Evolutionary conservation across 73 alveolate species (phyloP).

Genomic region (Tetrahymena elliotti): DNA sequence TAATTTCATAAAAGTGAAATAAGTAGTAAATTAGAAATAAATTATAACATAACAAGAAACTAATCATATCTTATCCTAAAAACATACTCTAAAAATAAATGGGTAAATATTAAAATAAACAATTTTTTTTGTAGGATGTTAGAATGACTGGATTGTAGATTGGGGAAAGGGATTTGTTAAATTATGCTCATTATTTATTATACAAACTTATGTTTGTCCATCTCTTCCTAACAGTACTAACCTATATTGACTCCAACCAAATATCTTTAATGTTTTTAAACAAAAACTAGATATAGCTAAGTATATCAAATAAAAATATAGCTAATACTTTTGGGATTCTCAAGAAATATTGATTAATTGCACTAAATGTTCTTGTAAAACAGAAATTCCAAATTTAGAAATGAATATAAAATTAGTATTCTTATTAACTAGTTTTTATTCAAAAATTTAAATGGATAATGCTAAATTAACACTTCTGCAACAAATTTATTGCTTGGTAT

Average conservation of each 20-base stretch:
- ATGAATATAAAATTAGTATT: no score
- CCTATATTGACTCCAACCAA: no score
- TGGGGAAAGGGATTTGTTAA: background rate
- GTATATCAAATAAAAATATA: no score
- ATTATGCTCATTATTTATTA: background rate
- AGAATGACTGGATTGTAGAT: background rate
- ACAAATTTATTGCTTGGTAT: background rate
- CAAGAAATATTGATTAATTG: background rate
- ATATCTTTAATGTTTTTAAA: no score
- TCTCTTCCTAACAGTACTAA: background rate
- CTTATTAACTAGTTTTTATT: background rate
- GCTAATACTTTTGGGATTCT: background rate
- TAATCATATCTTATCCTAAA: background rate
- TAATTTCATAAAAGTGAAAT: no score
- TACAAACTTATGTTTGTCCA: background rate
- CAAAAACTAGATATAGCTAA: background rate
- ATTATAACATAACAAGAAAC: no score
- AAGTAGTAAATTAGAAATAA: no score
- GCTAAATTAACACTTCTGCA: background rate
- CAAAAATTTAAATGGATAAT: no score
- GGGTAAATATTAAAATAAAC: background rate
- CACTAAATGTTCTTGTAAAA: background rate
- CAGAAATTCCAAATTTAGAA: background rate
- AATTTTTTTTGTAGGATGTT: background rate
- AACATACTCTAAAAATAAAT: background rate